Evolutionary conservation across 495 filamentous ascomycete genomes (phyloP).

Genomic region (Aspergillus cavernicola): DNA sequence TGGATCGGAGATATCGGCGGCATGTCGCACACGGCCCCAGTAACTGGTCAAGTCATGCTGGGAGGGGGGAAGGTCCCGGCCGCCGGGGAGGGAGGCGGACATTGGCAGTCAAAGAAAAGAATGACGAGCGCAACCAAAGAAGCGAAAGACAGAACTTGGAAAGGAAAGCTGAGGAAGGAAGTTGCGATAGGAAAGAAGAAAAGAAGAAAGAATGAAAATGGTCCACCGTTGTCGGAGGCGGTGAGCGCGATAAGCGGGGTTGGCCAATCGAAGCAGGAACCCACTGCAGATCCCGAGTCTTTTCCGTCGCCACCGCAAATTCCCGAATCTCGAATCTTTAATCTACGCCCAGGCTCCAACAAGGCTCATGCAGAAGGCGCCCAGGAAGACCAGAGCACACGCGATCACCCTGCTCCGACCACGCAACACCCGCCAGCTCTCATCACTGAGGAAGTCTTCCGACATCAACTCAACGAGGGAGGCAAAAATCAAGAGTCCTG

Average conservation of each 20-base stretch:
- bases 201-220: slow-evolving; percentile 18
- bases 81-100: slow-evolving; percentile 87
- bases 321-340: not conserved
- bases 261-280: slow-evolving; percentile 33
- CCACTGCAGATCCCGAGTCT: too few species aligned
- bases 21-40: slow-evolving; percentile 90
- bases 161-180: too few species aligned
- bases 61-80: slow-evolving; percentile 78
- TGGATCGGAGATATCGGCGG: slow-evolving; percentile 86
- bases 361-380: slow-evolving; percentile 73
- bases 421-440: slow-evolving; percentile 53
- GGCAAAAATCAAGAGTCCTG: slow-evolving; percentile 59
- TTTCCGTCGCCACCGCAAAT: too few species aligned
- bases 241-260: slow-evolving; percentile 36
- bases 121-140: slow-evolving; percentile 8
- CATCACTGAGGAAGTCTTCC: slow-evolving; percentile 61
- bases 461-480: slow-evolving; percentile 60
- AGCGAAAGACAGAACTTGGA: too few species aligned
- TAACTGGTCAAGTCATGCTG: slow-evolving; percentile 92
- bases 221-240: slow-evolving; percentile 30
- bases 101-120: slow-evolving; percentile 43
- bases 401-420: slow-evolving; percentile 65
- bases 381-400: slow-evolving; percentile 64
- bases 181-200: too few species aligned
- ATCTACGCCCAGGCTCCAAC: slow-evolving; percentile 72